These are phyloP conservation scores for Auricularia heimuer DNA, from an alignment of 768 basidiomycete genomes.

Conservation along the genomic window DNA sequence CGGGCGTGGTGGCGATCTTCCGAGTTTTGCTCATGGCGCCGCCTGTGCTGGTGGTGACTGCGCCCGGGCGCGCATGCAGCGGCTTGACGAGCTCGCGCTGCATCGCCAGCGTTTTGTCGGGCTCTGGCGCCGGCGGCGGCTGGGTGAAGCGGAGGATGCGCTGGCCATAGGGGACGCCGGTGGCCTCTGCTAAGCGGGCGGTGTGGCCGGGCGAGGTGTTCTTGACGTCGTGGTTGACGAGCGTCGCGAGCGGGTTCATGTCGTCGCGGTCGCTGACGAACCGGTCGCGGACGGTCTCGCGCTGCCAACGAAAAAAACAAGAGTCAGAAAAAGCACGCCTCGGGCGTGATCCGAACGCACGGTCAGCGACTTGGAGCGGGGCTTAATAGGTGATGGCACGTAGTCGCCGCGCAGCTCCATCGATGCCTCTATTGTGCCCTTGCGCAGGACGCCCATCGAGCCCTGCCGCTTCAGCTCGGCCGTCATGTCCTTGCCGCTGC, in stretches of 20 bases:
- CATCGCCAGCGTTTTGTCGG: slow-evolving; percentile 62
- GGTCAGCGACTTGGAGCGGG: slow-evolving; percentile 53
- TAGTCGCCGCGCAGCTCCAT: slow-evolving; percentile 75
- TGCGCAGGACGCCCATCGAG: slow-evolving; percentile 57
- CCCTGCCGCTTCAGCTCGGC: slow-evolving; percentile 55
- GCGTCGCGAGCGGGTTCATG: slow-evolving; percentile 48
- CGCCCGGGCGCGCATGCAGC: slow-evolving; percentile 56
- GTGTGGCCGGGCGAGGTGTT: slow-evolving; percentile 67
- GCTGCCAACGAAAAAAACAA: slow-evolving; percentile 26
- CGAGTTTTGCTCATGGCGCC: slow-evolving; percentile 60
- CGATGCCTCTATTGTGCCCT: slow-evolving; percentile 67
- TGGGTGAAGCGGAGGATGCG: slow-evolving; percentile 87
- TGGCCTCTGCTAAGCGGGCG: slow-evolving; percentile 63
- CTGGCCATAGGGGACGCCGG: slow-evolving; percentile 65
- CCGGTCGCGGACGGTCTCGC: slow-evolving; percentile 44
- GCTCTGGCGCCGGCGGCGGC: slow-evolving; percentile 67
- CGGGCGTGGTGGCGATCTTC: slow-evolving; percentile 76
- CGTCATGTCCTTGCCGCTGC: slow-evolving; percentile 38
- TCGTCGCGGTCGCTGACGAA: slow-evolving; percentile 60
- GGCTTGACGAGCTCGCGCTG: slow-evolving; percentile 73
- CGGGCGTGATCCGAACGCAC: slow-evolving; percentile 1
- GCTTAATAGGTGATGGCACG: slow-evolving; percentile 39
- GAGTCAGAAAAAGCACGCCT: not conserved
- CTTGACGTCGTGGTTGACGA: slow-evolving; percentile 46
- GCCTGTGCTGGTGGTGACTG: slow-evolving; percentile 50